These are phyloP conservation scores for Aspergillus quadrilineatus DNA, from an alignment of 2,329 filamentous ascomycete genomes.

Conservation along the genomic window DNA sequence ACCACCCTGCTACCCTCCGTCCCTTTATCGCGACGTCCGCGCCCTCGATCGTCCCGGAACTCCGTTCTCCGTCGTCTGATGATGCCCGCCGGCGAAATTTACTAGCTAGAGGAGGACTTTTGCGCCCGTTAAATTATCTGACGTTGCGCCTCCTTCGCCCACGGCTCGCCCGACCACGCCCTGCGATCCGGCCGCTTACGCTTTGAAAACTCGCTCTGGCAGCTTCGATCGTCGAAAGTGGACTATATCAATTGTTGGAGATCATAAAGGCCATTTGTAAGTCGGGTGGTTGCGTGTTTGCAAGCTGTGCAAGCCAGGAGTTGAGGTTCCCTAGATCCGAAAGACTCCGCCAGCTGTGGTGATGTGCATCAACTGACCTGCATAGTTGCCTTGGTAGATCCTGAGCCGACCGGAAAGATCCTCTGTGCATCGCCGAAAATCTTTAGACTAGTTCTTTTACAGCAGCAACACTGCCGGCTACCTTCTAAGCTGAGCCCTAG, in stretches of 20 bases:
- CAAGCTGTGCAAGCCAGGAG: constrained; percentile 12
- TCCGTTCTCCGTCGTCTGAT: constrained; percentile 9
- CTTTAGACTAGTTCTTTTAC: background rate
- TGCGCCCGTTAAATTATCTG: constrained; percentile 20
- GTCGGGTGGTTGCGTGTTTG: constrained; percentile 5
- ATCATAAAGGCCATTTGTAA: background rate
- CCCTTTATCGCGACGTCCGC: constrained; percentile 2
- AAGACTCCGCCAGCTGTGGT: constrained; percentile 5
- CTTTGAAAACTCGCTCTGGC: background rate
- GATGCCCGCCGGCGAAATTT: constrained; percentile 13
- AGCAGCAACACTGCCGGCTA: background rate
- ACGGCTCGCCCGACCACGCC: constrained; percentile 20
- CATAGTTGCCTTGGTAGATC: background rate
- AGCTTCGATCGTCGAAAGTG: background rate
- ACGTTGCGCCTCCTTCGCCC: constrained; percentile 20
- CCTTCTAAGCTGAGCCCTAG: background rate
- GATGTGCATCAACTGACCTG: constrained; percentile 12
- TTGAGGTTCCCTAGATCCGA: constrained; percentile 12
- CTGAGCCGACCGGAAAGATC: background rate
- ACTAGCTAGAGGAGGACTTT: constrained; percentile 17
- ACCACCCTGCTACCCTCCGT: constrained; percentile 6
- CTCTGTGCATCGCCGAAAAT: background rate
- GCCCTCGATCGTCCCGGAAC: constrained; percentile 12
- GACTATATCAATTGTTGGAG: constrained; percentile 1
- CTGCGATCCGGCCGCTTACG: constrained; percentile 11